Evolutionary conservation across 805 yeast genomes (phyloP).

Genomic region (Sugiyamaella lignohabitans): DNA sequence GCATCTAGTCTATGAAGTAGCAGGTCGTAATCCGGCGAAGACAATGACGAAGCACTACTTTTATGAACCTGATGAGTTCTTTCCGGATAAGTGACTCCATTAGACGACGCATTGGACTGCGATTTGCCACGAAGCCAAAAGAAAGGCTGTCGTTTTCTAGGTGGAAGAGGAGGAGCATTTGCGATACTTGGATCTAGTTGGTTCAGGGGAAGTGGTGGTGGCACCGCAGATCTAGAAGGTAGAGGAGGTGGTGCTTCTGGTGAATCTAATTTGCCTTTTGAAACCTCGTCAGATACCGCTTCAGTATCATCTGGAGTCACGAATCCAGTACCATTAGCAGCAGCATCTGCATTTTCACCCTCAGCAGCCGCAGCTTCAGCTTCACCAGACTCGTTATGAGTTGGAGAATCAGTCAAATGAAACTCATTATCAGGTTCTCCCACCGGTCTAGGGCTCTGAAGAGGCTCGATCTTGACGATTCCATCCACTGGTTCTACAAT

Average conservation of each 20-base stretch:
- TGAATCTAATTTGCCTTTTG: neutral
- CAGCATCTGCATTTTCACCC: neutral
- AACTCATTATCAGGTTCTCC: neutral
- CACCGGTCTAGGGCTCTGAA: neutral
- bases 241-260: constrained; percentile 1
- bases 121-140: constrained; percentile 24
- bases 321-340: constrained; percentile 1
- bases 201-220: neutral
- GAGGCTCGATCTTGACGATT: constrained; percentile 3
- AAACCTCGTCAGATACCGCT: neutral
- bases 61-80: neutral
- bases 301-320: neutral
- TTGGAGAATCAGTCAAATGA: neutral
- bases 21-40: constrained; percentile 46
- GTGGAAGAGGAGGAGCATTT: constrained; percentile 27
- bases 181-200: constrained; percentile 2
- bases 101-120: constrained; percentile 17
- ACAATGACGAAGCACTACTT: constrained; percentile 9
- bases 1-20: constrained; percentile 54
- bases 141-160: constrained; percentile 28
- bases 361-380: neutral
- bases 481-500: constrained; percentile 8
- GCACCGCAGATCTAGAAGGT: neutral
- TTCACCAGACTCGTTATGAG: constrained; percentile 1
- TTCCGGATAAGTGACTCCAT: neutral